Conservation (phyloP, 2,329 filamentous ascomycete species). For the Nectriaceae sp. region DNA sequence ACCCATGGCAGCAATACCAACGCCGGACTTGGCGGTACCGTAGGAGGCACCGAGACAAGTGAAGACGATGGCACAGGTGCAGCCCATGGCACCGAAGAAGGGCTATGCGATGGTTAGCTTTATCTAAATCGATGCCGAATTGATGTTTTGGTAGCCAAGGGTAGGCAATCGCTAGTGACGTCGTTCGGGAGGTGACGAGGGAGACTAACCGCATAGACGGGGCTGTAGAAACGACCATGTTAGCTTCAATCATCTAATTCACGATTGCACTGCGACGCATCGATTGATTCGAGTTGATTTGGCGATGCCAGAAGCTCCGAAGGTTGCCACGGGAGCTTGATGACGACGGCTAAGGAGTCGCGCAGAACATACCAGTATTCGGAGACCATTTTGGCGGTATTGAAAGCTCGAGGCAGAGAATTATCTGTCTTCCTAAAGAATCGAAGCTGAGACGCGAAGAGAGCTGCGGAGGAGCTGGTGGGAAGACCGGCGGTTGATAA, state of each 20-base stretch:
- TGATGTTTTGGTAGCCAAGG: slow-evolving; percentile 19
- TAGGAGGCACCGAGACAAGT: slow-evolving; percentile 96
- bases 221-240: slow-evolving; percentile 59
- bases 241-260: slow-evolving; percentile 40
- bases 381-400: slow-evolving; percentile 66
- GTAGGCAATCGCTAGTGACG: slow-evolving; percentile 28
- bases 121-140: slow-evolving; percentile 15
- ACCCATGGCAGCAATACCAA: slow-evolving; percentile 98
- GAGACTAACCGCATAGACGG: slow-evolving; percentile 96
- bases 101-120: slow-evolving; percentile 52
- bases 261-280: slow-evolving; percentile 4
- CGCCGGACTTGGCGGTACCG: slow-evolving; percentile 98
- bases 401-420: slow-evolving; percentile 23
- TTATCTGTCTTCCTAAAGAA: slow-evolving; percentile 12
- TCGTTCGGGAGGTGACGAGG: slow-evolving; percentile 32
- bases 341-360: slow-evolving; percentile 34
- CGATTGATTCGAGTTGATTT: slow-evolving; percentile 9
- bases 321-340: slow-evolving; percentile 32
- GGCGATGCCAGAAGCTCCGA: slow-evolving; percentile 31
- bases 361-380: slow-evolving; percentile 75
- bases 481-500: slow-evolving; percentile 20
- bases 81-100: slow-evolving; percentile 98
- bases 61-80: slow-evolving; percentile 95
- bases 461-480: slow-evolving; percentile 14
- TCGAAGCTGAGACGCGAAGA: slow-evolving; percentile 18